phyloP scores from a whole-genome alignment of 2,329 filamentous ascomycete species.

The Apiospora arundinis region DNA sequence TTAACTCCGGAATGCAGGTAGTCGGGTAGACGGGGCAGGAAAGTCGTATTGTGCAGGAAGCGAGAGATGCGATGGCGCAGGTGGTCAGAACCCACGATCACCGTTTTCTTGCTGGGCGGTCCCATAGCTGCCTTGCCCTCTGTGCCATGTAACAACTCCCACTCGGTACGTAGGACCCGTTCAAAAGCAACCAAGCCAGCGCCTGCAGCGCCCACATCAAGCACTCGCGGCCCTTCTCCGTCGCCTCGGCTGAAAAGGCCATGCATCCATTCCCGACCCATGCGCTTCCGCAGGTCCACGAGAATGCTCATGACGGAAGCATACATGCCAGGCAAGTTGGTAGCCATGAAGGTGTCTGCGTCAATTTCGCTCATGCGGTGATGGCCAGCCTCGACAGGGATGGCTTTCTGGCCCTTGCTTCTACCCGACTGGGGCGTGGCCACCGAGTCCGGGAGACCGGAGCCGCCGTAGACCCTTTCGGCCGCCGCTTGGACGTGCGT shows the following conservation, averaged over 20 bases:
- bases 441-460: slow-evolving; percentile 76
- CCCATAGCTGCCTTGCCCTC: slow-evolving; percentile 48
- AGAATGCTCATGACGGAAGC: slow-evolving; percentile 70
- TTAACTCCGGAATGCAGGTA: slow-evolving; percentile 72
- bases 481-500: slow-evolving; percentile 79
- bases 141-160: slow-evolving; percentile 66
- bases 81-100: slow-evolving; percentile 77
- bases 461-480: slow-evolving; percentile 77
- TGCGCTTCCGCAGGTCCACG: slow-evolving; percentile 74
- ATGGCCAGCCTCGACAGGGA: slow-evolving; percentile 69
- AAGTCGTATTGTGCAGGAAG: slow-evolving; percentile 87
- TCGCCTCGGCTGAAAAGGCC: slow-evolving; percentile 65
- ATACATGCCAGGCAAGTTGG: slow-evolving; percentile 74
- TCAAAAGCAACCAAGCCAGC: slow-evolving; percentile 78
- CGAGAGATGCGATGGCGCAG: slow-evolving; percentile 77
- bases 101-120: slow-evolving; percentile 76
- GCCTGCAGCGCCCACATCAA: slow-evolving; percentile 78
- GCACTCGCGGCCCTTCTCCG: slow-evolving; percentile 63
- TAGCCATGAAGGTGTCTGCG: slow-evolving; percentile 74
- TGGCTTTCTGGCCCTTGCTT: slow-evolving; percentile 66
- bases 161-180: slow-evolving; percentile 81
- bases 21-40: slow-evolving; percentile 90
- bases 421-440: slow-evolving; percentile 65
- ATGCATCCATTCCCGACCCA: slow-evolving; percentile 75
- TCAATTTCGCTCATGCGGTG: slow-evolving; percentile 76